Evolutionary conservation across 1,284 basidiomycete genomes (phyloP), one percentile per base, ranked within the genome.

Genomic region (Puccinia triticina): DNA sequence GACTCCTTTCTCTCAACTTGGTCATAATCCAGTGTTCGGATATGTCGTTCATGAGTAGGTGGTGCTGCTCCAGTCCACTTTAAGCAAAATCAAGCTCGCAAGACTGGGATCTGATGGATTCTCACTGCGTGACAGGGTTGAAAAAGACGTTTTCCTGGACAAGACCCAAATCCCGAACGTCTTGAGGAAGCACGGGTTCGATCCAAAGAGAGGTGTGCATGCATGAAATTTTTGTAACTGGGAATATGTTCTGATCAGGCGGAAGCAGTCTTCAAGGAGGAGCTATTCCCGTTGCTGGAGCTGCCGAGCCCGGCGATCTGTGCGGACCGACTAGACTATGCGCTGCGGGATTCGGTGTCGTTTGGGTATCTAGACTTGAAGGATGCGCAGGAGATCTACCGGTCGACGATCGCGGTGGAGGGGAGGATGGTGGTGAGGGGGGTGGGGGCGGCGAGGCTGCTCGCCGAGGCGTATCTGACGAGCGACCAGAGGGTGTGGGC

Each of bases 241-340:
- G n/a, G n/a, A n/a, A n/a, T n/a, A n/a, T n/a, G n/a, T n/a, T n/a
- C n/a, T n/a, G n/a, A n/a, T n/a, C n/a, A n/a, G n/a, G n/a, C n/a
- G n/a, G n/a, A n/a, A n/a, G n/a, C n/a, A 59, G 77, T 84, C 7
- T 82, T 84, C 23, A 77, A 83, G 21, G 84, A 85, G 72, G 53
- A 48, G n/a, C 77, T 81, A 32, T 85, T 72, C 48, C 77, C 83
- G 29, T 75, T 85, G 29, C 79, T 85, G 0, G 84, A 85, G 69
- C 77, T 84, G 40, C 83, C 83, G 18, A 82, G 83, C 16, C 84
- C 84, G 2, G 81, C 71, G 23, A 66, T 84, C 1, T 84, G 84
- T 67, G 84, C 84, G 10, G 84, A 85, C 67, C 79, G 84, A 34
- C 50, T 82, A 0, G 84, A 84, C 69, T 85, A 84, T 53, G 84